phyloP scores from a whole-genome alignment of 23 red algal species.

The Gracilaria vermiculophylla region DNA sequence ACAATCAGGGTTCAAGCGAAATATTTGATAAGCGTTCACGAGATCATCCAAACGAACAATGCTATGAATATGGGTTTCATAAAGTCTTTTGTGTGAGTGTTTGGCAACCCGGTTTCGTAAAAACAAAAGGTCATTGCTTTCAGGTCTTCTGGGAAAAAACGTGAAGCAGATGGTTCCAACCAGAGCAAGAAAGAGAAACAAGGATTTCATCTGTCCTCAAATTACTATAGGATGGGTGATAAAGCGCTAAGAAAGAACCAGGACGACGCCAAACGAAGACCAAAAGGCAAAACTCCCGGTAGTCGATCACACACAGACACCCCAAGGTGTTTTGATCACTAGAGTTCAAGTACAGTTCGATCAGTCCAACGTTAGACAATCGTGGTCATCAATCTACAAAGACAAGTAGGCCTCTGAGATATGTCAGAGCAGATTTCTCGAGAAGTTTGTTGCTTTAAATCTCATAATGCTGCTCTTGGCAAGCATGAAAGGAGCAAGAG shows the following conservation, averaged over 20 bases:
- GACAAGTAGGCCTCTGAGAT: too few relatives aligned
- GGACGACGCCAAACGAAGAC: not conserved
- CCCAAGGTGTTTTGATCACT: too few relatives aligned
- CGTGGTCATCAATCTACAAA: too few relatives aligned
- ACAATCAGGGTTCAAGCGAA: constrained; percentile 8
- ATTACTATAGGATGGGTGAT: not conserved
- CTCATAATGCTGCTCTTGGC: not conserved
- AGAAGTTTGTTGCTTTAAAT: too few relatives aligned
- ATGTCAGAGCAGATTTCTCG: not conserved
- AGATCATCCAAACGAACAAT: not conserved
- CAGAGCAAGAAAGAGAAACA: not conserved
- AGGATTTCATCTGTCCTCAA: not conserved
- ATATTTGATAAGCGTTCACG: constrained; percentile 20
- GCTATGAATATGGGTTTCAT: not conserved
- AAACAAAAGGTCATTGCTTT: not conserved
- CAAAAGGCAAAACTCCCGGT: too few relatives aligned
- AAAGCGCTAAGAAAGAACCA: not conserved
- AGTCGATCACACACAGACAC: too few relatives aligned
- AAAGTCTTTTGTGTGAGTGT: not conserved
- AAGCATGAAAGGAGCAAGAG: not conserved
- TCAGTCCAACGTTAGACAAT: too few relatives aligned
- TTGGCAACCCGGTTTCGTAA: not conserved
- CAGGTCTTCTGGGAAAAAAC: not conserved
- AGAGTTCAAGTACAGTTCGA: too few relatives aligned
- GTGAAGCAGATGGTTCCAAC: not conserved